Evolutionary conservation across 495 filamentous ascomycete genomes (phyloP), one percentile per base, ranked within the genome.

Genomic region (Pyrenopolyporus hunteri): DNA sequence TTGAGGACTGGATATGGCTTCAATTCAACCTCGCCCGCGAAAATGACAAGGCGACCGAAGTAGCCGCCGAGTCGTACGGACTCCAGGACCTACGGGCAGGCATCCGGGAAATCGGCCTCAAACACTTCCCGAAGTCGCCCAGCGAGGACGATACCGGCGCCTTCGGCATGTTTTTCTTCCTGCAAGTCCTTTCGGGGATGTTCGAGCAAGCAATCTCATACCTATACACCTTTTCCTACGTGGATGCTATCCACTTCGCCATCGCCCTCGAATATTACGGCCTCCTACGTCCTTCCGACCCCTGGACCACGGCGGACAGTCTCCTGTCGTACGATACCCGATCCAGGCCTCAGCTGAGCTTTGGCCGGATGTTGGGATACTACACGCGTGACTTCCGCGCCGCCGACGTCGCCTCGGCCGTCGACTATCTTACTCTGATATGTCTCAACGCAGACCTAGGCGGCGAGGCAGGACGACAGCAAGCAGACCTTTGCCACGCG

Each of bases 1-100:
- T 96, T 40, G 90, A 96, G 64, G 95, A 98, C 70, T 98, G 92
- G 91, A 87, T 95, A 73, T 99, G 94, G 94, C 75, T 99, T 53
- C 94, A 98, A 71, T 91, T 98, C 73, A 89, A 85, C 64, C 86
- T 99, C 36, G 92, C 93, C 11, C 81, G 95, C 49, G 94, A 99
- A 69, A 86, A 88, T 50, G 91, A 91, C 66, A 85, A 89, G 48
- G 82, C 85, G 7, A 86, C 91, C 47, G 93, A 97, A 69, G 85
- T 88, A 45, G 91, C 93, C 9, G 87, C 87, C 42, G 93, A 98
- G 68, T 84, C 89, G 9, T 97, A 95, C 73, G 92, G 91, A 13
- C 81, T 99, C 9, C 84, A 87, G 46, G 90, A 97, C 64, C 84
- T 97, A 8, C 90, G 92, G 71, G 80, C 83, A n/a, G 89, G 85